Conservation (phyloP, 78 protist genomes). For the Chrysochromulina tobinii region DNA sequence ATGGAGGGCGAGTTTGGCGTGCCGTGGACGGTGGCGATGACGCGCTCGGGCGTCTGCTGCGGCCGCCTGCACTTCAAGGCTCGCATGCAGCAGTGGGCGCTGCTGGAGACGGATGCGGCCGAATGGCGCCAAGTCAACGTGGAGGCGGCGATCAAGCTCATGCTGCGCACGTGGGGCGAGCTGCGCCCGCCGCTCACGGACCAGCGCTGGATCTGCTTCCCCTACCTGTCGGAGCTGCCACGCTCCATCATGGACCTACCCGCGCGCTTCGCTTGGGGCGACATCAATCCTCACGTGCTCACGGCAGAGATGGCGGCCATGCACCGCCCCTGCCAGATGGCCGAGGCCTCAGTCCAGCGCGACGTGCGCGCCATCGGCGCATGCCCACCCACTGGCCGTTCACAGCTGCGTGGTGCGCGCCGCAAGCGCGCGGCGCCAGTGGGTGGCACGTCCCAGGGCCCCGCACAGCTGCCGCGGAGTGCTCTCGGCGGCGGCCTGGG, state of each 20-base stretch:
- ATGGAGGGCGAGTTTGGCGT: neutral
- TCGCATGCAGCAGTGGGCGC: conserved; percentile 1
- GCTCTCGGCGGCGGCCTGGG: too few species aligned
- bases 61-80: neutral
- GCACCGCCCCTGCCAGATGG: too few species aligned
- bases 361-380: too few species aligned
- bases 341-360: too few species aligned
- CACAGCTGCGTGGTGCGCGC: too few species aligned
- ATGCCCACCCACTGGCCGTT: too few species aligned
- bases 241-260: neutral
- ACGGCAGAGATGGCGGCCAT: neutral
- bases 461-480: too few species aligned
- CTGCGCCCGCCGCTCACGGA: neutral
- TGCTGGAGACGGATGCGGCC: neutral
- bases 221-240: neutral
- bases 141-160: neutral
- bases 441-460: too few species aligned
- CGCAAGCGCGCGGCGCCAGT: too few species aligned
- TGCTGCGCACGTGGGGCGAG: neutral
- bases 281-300: neutral
- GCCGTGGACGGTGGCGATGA: neutral
- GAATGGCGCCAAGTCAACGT: neutral
- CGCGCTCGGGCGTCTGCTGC: neutral
- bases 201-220: neutral
- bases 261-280: neutral